Evolutionary conservation across 345 rosid species (phyloP).

Genomic region (Aegle marmelos): DNA sequence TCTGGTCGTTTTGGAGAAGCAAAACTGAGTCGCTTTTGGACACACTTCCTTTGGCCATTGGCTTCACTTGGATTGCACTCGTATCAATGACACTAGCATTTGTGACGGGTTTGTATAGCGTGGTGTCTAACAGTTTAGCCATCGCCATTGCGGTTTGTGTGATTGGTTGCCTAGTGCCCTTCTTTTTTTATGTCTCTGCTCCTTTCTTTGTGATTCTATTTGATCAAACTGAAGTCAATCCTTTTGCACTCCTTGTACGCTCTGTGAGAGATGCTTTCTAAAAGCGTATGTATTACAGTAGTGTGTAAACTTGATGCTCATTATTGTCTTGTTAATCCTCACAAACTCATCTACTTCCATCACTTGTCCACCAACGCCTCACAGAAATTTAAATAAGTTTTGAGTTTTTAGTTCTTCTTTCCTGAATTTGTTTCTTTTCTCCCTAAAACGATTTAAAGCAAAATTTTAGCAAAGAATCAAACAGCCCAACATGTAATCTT

Average conservation of each 20-base stretch:
- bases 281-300: no score
- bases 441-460: no score
- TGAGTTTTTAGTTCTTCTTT: no score
- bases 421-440: no score
- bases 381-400: no score
- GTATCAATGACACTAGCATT: conserved; percentile 19
- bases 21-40: background rate
- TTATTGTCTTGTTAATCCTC: background rate
- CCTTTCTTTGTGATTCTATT: background rate
- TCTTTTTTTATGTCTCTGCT: background rate
- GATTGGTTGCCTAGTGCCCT: background rate
- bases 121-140: background rate
- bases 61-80: conserved; percentile 6
- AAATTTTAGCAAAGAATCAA: no score
- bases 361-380: no score
- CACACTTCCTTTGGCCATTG: background rate
- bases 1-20: background rate
- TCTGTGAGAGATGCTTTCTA: background rate
- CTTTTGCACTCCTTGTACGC: background rate
- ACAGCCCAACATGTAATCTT: no score
- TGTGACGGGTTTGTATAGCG: conserved; percentile 11
- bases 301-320: background rate
- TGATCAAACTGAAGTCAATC: background rate
- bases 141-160: conserved; percentile 6
- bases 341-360: no score